These are phyloP conservation scores for Salix brachista DNA, from an alignment of 345 rosid genomes.

Conservation along the genomic window DNA sequence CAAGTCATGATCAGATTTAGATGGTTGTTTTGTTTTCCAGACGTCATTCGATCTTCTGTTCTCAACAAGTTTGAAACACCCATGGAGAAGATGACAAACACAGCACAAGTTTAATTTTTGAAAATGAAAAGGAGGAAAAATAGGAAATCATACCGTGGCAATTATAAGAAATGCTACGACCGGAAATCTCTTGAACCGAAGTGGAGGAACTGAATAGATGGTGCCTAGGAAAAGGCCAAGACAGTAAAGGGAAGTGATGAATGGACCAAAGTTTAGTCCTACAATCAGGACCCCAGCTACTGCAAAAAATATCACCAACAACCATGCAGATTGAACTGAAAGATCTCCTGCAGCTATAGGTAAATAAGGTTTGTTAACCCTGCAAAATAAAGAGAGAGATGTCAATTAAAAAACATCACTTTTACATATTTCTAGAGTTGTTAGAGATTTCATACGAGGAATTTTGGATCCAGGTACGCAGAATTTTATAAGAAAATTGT, in stretches of 20 bases:
- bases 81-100: background rate
- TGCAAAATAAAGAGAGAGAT: conserved; percentile 36
- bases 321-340: conserved; percentile 85
- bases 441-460: background rate
- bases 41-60: conserved; percentile 1
- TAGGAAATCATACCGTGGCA: conserved; percentile 52
- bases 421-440: background rate
- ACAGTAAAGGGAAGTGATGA: conserved; percentile 73
- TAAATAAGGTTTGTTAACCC: conserved; percentile 97
- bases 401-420: background rate
- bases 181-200: conserved; percentile 88
- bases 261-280: conserved; percentile 71
- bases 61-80: background rate
- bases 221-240: conserved; percentile 91
- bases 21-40: background rate
- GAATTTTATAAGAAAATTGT: background rate
- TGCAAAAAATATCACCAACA: conserved; percentile 74
- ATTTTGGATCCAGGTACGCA: background rate
- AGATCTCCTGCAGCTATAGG: conserved; percentile 99
- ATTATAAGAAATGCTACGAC: conserved; percentile 91
- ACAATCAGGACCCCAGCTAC: conserved; percentile 68
- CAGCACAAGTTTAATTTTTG: background rate
- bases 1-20: background rate
- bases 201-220: conserved; percentile 93
- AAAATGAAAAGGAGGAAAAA: background rate